A percentile compares a stretch with the other conserved stretches of the same genome.
Conservation (phyloP, 1,139 yeast genomes). For the Kodamaea arcana region DNA sequence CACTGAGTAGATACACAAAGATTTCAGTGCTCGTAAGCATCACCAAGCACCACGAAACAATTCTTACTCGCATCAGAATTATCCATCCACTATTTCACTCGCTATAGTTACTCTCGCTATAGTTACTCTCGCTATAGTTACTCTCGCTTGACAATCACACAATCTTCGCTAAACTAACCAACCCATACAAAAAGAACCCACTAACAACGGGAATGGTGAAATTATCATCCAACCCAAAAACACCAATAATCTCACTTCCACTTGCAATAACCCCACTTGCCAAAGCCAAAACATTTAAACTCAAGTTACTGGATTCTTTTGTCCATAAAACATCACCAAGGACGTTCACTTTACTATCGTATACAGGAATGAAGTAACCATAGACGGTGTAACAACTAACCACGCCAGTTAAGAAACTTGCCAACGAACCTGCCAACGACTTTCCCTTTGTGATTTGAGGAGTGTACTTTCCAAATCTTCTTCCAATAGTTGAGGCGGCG, state of each 20-base stretch:
- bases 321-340: constrained; percentile 63
- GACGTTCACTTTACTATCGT: constrained; percentile 40
- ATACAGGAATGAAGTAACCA: constrained; percentile 65
- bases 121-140: too few relatives aligned
- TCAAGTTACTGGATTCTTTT: constrained; percentile 53
- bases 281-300: constrained; percentile 49
- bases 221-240: constrained; percentile 81
- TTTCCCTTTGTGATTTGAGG: constrained; percentile 72
- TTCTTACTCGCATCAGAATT: too few relatives aligned
- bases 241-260: constrained; percentile 75
- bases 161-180: too few relatives aligned
- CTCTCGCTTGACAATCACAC: too few relatives aligned
- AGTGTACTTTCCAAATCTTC: constrained; percentile 77
- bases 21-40: too few relatives aligned
- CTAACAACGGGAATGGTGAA: constrained; percentile 88
- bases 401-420: constrained; percentile 77
- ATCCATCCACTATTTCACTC: too few relatives aligned
- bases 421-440: constrained; percentile 84
- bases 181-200: constrained; percentile 53
- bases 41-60: too few relatives aligned
- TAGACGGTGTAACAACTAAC: constrained; percentile 63
- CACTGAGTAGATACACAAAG: too few relatives aligned
- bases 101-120: too few relatives aligned
- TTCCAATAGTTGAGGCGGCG: constrained; percentile 91
- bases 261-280: constrained; percentile 80